These are phyloP conservation scores for Daldinia caldariorum DNA, from an alignment of 495 filamentous ascomycete species.

Conservation along the genomic window DNA sequence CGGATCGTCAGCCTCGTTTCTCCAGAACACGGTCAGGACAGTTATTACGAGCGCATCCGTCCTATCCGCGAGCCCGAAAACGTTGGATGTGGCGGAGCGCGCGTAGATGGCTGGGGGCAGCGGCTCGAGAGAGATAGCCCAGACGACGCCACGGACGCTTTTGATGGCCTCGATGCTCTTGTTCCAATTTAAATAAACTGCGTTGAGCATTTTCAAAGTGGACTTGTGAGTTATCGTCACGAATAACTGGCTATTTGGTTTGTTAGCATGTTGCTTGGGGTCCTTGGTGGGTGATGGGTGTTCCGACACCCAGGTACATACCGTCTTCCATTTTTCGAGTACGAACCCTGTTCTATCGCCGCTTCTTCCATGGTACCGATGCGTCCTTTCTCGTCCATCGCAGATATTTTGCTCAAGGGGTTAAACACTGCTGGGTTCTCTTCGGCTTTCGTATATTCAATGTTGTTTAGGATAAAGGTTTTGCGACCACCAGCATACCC, in stretches of 20 bases:
- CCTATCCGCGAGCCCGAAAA: conserved; percentile 54
- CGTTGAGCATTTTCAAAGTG: conserved; percentile 25
- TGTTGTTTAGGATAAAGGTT: conserved; percentile 13
- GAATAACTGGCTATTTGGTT: neutral
- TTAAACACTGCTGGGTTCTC: conserved; percentile 14
- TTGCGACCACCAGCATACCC: conserved; percentile 6
- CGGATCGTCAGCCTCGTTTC: conserved; percentile 10
- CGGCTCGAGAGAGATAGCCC: conserved; percentile 48
- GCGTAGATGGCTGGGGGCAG: conserved; percentile 57
- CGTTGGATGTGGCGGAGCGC: conserved; percentile 55
- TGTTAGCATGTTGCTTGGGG: conserved; percentile 3
- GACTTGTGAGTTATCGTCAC: conserved; percentile 21
- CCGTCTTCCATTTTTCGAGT: conserved; percentile 10
- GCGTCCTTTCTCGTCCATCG: neutral
- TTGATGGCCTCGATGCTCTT: conserved; percentile 12
- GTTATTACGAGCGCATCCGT: conserved; percentile 35
- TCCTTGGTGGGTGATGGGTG: neutral
- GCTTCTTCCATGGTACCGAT: neutral
- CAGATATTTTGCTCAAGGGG: neutral
- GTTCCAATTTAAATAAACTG: conserved; percentile 37
- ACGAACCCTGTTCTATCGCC: conserved; percentile 9
- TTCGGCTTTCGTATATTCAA: conserved; percentile 28
- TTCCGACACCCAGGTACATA: neutral
- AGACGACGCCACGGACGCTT: conserved; percentile 13
- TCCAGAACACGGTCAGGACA: conserved; percentile 9